Evolutionary conservation across 371 early-diverging fungal genomes (phyloP).

Genomic region (Rhizomucor miehei): DNA sequence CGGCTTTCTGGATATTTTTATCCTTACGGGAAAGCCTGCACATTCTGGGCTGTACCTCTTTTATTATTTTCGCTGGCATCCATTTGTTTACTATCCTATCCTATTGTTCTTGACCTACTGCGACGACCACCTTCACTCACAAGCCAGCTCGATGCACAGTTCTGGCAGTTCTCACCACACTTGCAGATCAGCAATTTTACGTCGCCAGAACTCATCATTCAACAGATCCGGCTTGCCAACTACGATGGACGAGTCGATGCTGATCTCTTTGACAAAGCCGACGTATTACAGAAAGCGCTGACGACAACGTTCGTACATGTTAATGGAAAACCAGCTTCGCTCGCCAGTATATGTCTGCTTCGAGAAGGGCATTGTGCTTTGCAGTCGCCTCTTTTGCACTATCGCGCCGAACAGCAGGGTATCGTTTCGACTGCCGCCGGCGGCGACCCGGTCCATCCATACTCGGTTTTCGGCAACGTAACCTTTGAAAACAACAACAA

Average conservation of each 20-base stretch:
- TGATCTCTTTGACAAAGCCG: conserved; percentile 16
- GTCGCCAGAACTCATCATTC: conserved; percentile 25
- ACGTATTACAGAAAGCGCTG: conserved; percentile 15
- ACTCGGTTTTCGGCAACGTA: conserved; percentile 53
- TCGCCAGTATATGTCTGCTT: conserved; percentile 20
- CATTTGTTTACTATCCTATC: conserved; percentile 53
- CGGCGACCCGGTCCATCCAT: conserved; percentile 46
- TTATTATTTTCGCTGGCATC: conserved; percentile 48
- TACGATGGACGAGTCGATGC: conserved; percentile 12
- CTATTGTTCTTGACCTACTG: conserved; percentile 34
- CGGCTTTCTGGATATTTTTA: conserved; percentile 46
- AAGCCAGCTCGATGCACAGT: conserved; percentile 25
- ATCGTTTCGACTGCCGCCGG: conserved; percentile 37
- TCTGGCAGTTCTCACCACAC: conserved; percentile 29
- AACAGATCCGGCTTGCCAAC: conserved; percentile 32
- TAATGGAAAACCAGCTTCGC: conserved; percentile 17
- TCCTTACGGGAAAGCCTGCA: conserved; percentile 59
- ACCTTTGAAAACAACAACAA: conserved; percentile 18
- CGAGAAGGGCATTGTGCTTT: conserved; percentile 41
- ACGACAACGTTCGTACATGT: conserved; percentile 21
- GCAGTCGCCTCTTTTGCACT: conserved; percentile 58
- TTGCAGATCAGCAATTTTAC: conserved; percentile 14
- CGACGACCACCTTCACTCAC: conserved; percentile 18
- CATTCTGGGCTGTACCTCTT: conserved; percentile 47
- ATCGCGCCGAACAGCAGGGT: conserved; percentile 25